These are phyloP conservation scores for Mrakia blollopis DNA, from an alignment of 768 basidiomycete species.

Conservation along the genomic window DNA sequence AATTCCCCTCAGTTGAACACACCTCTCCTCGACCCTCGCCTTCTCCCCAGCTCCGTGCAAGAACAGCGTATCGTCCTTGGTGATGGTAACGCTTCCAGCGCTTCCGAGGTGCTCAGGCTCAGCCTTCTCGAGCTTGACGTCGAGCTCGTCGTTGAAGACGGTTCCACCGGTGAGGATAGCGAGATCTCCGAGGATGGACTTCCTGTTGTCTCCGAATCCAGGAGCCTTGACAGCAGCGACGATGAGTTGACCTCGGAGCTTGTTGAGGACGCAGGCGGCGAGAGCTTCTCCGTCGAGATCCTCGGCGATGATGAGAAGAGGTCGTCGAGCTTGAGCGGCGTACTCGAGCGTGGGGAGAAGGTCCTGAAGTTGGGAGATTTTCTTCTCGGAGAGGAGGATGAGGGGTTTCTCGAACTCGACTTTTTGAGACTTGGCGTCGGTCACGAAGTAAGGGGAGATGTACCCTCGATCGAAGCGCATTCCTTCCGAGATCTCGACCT, in stretches of 20 bases:
- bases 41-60: constrained; percentile 92
- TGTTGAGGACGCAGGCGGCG: constrained; percentile 97
- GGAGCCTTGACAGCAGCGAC: constrained; percentile 95
- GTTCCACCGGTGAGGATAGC: constrained; percentile 96
- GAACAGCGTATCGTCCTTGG: constrained; percentile 95
- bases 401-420: constrained; percentile 96
- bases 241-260: constrained; percentile 93
- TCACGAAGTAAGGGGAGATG: constrained; percentile 97
- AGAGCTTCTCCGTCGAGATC: constrained; percentile 97
- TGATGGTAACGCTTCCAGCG: constrained; percentile 85
- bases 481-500: constrained; percentile 98
- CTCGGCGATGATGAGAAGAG: constrained; percentile 93
- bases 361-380: constrained; percentile 90
- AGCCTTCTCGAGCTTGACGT: constrained; percentile 92
- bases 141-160: constrained; percentile 93
- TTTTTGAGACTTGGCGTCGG: constrained; percentile 92
- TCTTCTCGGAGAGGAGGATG: constrained; percentile 93
- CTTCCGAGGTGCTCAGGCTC: constrained; percentile 83
- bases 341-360: constrained; percentile 84
- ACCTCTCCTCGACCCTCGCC: constrained; percentile 81
- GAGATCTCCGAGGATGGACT: constrained; percentile 92
- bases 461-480: constrained; percentile 99
- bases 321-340: constrained; percentile 64
- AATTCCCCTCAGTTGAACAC: constrained; percentile 87
- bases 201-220: constrained; percentile 97